A percentile compares a stretch with the other conserved stretches of the same genome.
Evolutionary conservation across 805 yeast species (phyloP).

Genomic region (Candida gorgasii): DNA sequence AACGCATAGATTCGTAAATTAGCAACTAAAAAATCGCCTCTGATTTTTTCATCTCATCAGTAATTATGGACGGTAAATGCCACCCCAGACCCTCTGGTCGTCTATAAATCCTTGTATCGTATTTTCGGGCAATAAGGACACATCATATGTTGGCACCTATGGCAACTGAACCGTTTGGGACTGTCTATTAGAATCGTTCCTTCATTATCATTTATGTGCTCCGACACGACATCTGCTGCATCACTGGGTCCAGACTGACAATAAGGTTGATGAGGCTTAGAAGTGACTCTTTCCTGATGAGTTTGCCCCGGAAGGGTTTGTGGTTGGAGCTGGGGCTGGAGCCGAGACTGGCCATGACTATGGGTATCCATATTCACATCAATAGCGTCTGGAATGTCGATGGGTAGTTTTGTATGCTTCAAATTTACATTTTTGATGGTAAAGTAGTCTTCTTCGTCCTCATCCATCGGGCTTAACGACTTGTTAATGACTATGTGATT

Average conservation of each 20-base stretch:
- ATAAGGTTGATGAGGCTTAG: neutral
- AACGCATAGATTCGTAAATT: neutral
- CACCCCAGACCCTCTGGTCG: too few relatives aligned
- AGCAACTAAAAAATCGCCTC: neutral
- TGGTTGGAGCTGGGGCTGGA: too few relatives aligned
- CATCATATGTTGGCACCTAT: constrained; percentile 43
- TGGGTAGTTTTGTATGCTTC: constrained; percentile 3
- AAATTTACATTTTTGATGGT: constrained; percentile 2
- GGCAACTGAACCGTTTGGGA: constrained; percentile 38
- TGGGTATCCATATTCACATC: neutral
- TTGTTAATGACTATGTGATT: constrained; percentile 9
- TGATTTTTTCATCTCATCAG: too few relatives aligned
- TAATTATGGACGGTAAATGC: too few relatives aligned
- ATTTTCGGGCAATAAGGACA: constrained; percentile 42
- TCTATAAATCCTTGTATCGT: constrained; percentile 29
- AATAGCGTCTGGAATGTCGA: constrained; percentile 4
- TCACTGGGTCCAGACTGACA: neutral
- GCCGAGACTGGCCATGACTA: neutral
- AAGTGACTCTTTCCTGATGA: too few relatives aligned
- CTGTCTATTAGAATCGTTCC: constrained; percentile 21
- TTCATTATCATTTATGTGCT: constrained; percentile 9
- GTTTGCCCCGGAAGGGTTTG: too few relatives aligned
- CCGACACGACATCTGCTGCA: neutral
- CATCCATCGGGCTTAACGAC: constrained; percentile 6
- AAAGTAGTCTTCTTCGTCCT: constrained; percentile 7